Base-by-base conservation (phyloP, 2,329 filamentous ascomycete genomes). In the Epichloe uncinata region DNA sequence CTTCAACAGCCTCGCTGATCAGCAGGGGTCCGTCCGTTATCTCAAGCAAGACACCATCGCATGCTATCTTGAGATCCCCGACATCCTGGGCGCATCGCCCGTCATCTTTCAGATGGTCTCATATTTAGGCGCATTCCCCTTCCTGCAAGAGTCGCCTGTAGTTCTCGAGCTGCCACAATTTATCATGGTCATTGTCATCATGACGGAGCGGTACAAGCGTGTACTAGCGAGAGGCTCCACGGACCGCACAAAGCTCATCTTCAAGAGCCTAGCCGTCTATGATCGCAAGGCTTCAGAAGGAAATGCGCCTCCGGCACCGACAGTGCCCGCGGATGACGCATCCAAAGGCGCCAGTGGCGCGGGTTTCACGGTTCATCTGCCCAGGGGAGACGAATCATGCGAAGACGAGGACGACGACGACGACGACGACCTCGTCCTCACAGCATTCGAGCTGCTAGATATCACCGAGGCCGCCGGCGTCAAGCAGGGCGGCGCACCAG, bases 101-200 rank as follows among this genome's bases (percentile, higher is more conserved):
- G 74, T 88, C 42, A 60, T 88, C 43, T 87, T 85, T 59, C 82
- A 85, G 58, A 83, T 87, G 73, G 63, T 82, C 2, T 82, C 81
- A 4, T 85, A 82, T 56, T 70, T 87, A 1, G 85, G 81, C 34
- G 81, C 84, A 1, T 88, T 89, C 52, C 85, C 85, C 0, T 87
- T 87, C 55, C 71, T 85, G 2, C 74, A 78, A 48, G 79, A 86
- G 58, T 84, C 83, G 0, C 85, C 85, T 0, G 81, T 75, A 3
- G 80, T 87, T 3, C 65, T 89, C 45, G 81, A 83, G 8, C 75
- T 84, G 42, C 79, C 85, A 53, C 80, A 82, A 57, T 68, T 87
- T 65, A 73, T 88, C 51, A 85, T 86, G 68, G 82, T 85, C 1
- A 73, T 88, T 45, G 80, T 82, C 2, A 78, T 89, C 54, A 73